Evolutionary conservation across 441 rosid species (phyloP).

Genomic region (Sinapis alba): DNA sequence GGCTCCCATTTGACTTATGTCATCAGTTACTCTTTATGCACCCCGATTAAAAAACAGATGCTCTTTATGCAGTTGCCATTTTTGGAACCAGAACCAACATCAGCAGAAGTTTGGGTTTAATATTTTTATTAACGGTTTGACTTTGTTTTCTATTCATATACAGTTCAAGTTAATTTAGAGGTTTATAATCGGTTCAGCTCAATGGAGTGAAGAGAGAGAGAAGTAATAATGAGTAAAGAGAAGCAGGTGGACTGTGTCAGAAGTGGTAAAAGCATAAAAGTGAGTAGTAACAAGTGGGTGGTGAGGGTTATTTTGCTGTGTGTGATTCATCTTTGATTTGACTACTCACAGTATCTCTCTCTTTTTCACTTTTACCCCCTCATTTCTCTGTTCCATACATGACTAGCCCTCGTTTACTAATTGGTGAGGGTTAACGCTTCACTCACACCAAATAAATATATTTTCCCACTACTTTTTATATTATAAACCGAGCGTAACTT

Average conservation of each 20-base stretch:
- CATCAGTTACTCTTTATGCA: neutral
- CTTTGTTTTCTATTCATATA: slow-evolving; percentile 6
- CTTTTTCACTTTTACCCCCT: slow-evolving; percentile 8
- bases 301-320: slow-evolving; percentile 34
- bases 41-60: neutral
- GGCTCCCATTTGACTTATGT: neutral
- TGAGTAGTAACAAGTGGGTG: slow-evolving; percentile 39
- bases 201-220: neutral
- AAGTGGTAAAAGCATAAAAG: slow-evolving; percentile 20
- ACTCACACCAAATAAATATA: neutral
- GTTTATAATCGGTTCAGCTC: neutral
- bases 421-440: no score
- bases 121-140: slow-evolving; percentile 8
- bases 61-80: neutral
- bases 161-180: neutral
- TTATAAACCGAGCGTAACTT: neutral
- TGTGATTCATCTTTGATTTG: slow-evolving; percentile 32
- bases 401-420: neutral
- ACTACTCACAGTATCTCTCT: slow-evolving; percentile 35
- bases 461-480: neutral
- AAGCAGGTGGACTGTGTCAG: slow-evolving; percentile 43
- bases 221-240: slow-evolving; percentile 31
- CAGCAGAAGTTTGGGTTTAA: neutral
- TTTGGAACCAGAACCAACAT: neutral
- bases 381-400: neutral